These are phyloP conservation scores for Candida sithepensis DNA, from an alignment of 805 yeast genomes.

Conservation along the genomic window DNA sequence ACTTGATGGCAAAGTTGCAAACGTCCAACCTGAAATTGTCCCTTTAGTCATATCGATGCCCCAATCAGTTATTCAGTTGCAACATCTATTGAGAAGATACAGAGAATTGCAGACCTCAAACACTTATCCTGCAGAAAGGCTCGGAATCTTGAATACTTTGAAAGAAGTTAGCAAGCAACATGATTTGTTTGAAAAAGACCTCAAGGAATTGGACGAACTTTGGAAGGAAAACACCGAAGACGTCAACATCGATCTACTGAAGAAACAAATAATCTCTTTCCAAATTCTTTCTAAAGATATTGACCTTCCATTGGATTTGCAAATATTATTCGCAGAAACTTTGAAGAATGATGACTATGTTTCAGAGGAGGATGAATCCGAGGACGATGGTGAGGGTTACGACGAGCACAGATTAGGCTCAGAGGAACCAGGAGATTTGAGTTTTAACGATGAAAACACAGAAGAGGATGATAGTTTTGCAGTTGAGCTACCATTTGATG, in stretches of 20 bases:
- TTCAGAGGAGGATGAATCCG: constrained; percentile 3
- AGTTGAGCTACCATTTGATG: constrained; percentile 20
- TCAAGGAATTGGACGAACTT: constrained; percentile 27
- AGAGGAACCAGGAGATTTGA: neutral
- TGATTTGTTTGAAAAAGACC: constrained; percentile 30
- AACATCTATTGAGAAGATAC: constrained; percentile 26
- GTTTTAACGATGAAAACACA: neutral
- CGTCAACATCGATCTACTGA: constrained; percentile 45
- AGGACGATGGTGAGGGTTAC: constrained; percentile 1
- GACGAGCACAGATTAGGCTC: neutral
- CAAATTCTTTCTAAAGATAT: constrained; percentile 63
- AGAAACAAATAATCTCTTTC: constrained; percentile 59
- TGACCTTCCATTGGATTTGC: constrained; percentile 56
- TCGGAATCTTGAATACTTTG: constrained; percentile 41
- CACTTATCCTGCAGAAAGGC: constrained; percentile 33
- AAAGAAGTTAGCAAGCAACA: constrained; percentile 39
- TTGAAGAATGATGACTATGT: constrained; percentile 6
- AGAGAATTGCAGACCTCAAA: constrained; percentile 24
- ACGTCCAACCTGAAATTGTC: constrained; percentile 1
- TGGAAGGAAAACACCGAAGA: constrained; percentile 25
- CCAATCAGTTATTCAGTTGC: constrained; percentile 21
- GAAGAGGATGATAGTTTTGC: neutral
- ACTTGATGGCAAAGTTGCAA: neutral
- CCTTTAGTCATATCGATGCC: constrained; percentile 25
- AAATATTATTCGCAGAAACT: constrained; percentile 32